Evolutionary conservation across 2,329 filamentous ascomycete genomes (phyloP).

Genomic region (Curvularia lunata): DNA sequence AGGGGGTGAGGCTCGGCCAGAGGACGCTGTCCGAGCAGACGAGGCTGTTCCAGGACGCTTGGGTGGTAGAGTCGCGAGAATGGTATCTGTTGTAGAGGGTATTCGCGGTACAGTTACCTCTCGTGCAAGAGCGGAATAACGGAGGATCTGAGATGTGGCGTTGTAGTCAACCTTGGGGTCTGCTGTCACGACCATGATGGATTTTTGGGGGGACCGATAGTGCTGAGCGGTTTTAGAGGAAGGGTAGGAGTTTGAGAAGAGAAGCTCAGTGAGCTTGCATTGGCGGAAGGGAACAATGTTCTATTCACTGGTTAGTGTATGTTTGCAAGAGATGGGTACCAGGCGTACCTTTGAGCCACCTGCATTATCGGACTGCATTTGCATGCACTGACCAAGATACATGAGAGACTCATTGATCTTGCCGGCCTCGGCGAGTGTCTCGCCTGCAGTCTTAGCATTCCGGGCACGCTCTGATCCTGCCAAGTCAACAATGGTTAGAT

Average conservation of each 20-base stretch:
- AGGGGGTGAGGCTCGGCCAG: constrained; percentile 55
- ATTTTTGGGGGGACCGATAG: constrained; percentile 71
- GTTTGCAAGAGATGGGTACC: neutral
- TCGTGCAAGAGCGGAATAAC: constrained; percentile 89
- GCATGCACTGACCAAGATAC: constrained; percentile 96
- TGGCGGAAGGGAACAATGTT: constrained; percentile 74
- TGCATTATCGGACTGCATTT: constrained; percentile 86
- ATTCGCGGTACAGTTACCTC: constrained; percentile 92
- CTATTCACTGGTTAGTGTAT: constrained; percentile 25
- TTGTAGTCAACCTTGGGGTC: constrained; percentile 95
- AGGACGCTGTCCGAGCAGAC: constrained; percentile 44
- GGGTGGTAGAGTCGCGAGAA: constrained; percentile 52
- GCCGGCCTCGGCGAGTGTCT: constrained; percentile 90
- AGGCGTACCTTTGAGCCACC: constrained; percentile 72
- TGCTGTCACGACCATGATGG: constrained; percentile 94
- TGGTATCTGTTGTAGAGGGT: constrained; percentile 79
- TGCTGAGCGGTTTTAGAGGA: constrained; percentile 55
- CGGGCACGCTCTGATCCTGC: constrained; percentile 93
- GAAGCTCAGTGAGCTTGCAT: constrained; percentile 60
- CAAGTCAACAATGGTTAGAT: constrained; percentile 87
- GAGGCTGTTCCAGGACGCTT: constrained; percentile 40
- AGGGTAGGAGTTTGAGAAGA: constrained; percentile 60
- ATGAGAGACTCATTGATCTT: constrained; percentile 99
- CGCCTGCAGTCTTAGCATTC: constrained; percentile 91
- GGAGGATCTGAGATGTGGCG: constrained; percentile 91